Base-by-base conservation (phyloP, 2,329 filamentous ascomycete genomes). In the Aaosphaeria pasadenensis region DNA sequence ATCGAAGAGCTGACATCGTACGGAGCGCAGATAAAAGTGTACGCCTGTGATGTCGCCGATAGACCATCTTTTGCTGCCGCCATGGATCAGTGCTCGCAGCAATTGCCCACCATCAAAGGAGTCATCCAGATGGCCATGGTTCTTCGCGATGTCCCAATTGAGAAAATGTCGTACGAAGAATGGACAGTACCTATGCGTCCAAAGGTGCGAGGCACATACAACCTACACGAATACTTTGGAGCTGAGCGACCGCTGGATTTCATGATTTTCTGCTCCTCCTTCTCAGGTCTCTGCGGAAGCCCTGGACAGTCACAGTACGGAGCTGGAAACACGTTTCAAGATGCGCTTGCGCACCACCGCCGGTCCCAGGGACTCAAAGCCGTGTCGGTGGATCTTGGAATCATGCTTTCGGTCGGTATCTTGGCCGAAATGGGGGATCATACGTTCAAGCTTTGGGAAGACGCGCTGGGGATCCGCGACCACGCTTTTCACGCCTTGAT, bases 271-370 rank as follows among this genome's bases (percentile, higher is more conserved):
- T 59, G 65, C 35, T 61, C 56, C 5, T 69, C 64, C 0, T n/a
- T 59, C 3, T 48, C 49, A 1, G 55, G 55, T 5, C 40, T 60
- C 11, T n/a, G 59, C 9, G 66, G 67, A 1, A 59, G 64, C 5
- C 39, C 30, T 11, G 71, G 66, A 0, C 77, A 81, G 52, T 52
- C 67, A 3, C 75, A 72, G 51, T 81, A 81, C 49, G 57, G 63
- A 0, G 73, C 74, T 0, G 76, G 71, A 4, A 78, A 78, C 50
- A 50, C 54, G 1, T 67, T 62, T 51, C 60, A 63, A 6, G 62
- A 64, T 35, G 41, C 54, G 1, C 60, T 67, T 28, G 53, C 46
- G 1, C 45, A 50, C 4, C 60, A 56, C 35, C 54, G 64, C 1
- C 44, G 32, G 6, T 13, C 30, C 4, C 48, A 42, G 1, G 54